Evolutionary conservation across 768 basidiomycete genomes (phyloP), one percentile per base, ranked within the genome.

Genomic region (Trametes gibbosa): DNA sequence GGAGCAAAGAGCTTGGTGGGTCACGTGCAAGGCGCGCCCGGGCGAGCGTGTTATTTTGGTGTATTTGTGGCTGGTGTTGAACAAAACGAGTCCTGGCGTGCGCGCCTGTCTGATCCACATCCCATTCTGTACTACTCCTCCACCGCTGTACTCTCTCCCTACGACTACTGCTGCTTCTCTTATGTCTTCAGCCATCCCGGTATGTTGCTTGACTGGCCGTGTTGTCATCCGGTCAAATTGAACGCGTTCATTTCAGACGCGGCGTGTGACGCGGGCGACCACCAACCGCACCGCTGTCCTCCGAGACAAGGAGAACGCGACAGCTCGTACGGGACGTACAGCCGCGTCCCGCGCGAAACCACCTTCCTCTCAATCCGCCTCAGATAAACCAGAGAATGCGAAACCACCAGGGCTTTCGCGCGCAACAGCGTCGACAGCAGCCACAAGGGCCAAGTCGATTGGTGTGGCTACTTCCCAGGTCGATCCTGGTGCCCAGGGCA

Each of bases 281-380:
- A 75, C 79, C 41, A 77, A 81, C 56, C 82, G 83, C 63, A 74
- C 74, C 24, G 73, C 79, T 55, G 77, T 80, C 48, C 77, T 76
- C 67, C 84, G 83, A 69, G 83, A 85, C 69, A 81, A 75, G 69
- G 88, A 90, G 79, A 90, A 89, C 69, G 83, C 84, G 56, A 84
- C 82, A 68, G 83, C 86, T 52, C 83, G 84, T 58, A 81, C 82
- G 42, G 78, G 81, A 58, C 76, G 82, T 72, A 77, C 84, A 70
- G 75, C 83, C 49, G 75, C 78, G 46, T 81, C 86, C 61, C 86
- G 85, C 72, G 76, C 82, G 69, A 87, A 86, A 74, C 79, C 78
- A 46, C 75, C 77, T 17, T 76, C 81, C 14, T 75, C 81, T 43
- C 64, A 74, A 21, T 71, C 75, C 63, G 73, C 78, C 62, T 66